Percentiles rank a stretch among this genome's conserved stretches.
Evolutionary conservation across 495 filamentous ascomycete genomes (phyloP).

Genomic region (Wilcoxina mikolae): DNA sequence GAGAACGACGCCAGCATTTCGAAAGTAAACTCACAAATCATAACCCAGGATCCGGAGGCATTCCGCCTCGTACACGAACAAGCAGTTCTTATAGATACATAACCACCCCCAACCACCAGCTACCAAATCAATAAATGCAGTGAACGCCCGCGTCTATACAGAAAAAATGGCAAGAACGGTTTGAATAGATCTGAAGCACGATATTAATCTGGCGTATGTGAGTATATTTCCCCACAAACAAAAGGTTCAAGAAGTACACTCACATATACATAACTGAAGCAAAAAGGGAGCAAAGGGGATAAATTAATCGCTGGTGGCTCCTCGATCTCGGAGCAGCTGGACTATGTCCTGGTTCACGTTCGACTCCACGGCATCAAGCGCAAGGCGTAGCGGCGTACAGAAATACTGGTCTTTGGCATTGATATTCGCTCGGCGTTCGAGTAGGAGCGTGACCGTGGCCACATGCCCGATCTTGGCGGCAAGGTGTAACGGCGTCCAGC

Average conservation of each 20-base stretch:
- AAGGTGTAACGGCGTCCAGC: slow-evolving; percentile 12
- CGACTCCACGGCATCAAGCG: too few relatives aligned
- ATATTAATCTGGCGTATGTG: too few relatives aligned
- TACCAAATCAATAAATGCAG: too few relatives aligned
- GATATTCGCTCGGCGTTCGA: slow-evolving; percentile 11
- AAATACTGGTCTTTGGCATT: slow-evolving; percentile 7
- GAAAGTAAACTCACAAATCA: too few relatives aligned
- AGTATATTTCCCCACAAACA: not conserved
- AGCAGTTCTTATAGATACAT: too few relatives aligned
- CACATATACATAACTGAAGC: not conserved
- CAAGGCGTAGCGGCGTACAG: not conserved
- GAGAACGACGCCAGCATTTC: too few relatives aligned
- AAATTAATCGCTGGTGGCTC: not conserved
- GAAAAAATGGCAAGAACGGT: too few relatives aligned
- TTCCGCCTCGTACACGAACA: too few relatives aligned
- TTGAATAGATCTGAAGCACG: too few relatives aligned
- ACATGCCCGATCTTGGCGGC: slow-evolving; percentile 17
- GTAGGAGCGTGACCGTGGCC: slow-evolving; percentile 21
- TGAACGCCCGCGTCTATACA: too few relatives aligned
- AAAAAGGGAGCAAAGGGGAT: not conserved
- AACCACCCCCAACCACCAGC: too few relatives aligned
- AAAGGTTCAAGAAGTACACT: not conserved
- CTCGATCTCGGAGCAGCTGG: not conserved
- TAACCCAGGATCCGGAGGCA: too few relatives aligned
- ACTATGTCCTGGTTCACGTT: not conserved